phyloP scores from a whole-genome alignment of 2,329 filamentous ascomycete genomes.

The Scedosporium dehoogii region DNA sequence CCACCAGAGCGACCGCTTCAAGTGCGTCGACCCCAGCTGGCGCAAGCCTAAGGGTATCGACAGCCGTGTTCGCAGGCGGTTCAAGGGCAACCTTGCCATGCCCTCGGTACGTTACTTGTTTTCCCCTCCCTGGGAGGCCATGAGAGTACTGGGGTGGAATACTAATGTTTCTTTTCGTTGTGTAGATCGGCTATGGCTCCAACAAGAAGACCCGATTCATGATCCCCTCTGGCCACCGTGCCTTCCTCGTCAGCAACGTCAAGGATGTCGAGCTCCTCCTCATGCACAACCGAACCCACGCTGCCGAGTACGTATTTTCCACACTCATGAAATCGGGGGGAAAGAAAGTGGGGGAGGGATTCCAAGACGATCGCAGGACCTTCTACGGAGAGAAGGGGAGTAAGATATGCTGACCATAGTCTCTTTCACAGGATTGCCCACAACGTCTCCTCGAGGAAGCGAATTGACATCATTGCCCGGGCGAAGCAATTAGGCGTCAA shows the following conservation, averaged over 20 bases:
- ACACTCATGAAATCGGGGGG: background rate
- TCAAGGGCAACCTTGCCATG: slow-evolving; percentile 93
- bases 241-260: slow-evolving; percentile 97
- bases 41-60: slow-evolving; percentile 99
- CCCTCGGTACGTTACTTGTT: slow-evolving; percentile 85
- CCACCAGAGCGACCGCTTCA: slow-evolving; percentile 97
- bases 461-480: slow-evolving; percentile 93
- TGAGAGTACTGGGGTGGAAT: background rate
- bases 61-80: slow-evolving; percentile 92
- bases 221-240: slow-evolving; percentile 99
- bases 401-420: slow-evolving; percentile 11
- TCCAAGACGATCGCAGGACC: background rate
- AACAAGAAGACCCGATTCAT: slow-evolving; percentile 99
- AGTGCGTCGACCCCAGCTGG: slow-evolving; percentile 82
- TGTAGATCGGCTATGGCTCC: slow-evolving; percentile 91
- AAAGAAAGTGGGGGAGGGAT: background rate
- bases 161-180: slow-evolving; percentile 1
- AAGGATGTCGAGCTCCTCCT: slow-evolving; percentile 94
- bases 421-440: slow-evolving; percentile 71
- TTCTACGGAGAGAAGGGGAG: background rate
- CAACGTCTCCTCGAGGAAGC: slow-evolving; percentile 96
- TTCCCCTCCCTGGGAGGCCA: background rate
- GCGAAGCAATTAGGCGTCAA: slow-evolving; percentile 98
- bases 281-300: slow-evolving; percentile 99
- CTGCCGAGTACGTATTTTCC: slow-evolving; percentile 73